Conservation (phyloP, 495 filamentous ascomycete genomes). For the Staphylotrichum tortipilum region DNA sequence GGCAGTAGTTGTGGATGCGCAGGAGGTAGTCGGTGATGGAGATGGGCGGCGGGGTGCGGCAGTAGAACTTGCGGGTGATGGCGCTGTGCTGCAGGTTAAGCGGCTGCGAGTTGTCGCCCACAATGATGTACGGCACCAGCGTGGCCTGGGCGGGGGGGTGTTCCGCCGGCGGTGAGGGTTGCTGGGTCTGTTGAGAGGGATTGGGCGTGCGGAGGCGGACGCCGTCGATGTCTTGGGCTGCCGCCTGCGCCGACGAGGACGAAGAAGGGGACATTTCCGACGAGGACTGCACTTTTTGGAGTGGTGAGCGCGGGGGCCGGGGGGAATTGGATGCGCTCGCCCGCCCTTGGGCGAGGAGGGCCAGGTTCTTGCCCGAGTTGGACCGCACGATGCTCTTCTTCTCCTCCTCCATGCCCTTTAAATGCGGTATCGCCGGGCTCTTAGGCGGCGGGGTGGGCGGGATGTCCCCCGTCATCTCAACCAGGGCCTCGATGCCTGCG, state of each 20-base stretch:
- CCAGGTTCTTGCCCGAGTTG: conserved; percentile 41
- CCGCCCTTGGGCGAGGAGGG: conserved; percentile 28
- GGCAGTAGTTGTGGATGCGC: conserved; percentile 82
- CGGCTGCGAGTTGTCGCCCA: conserved; percentile 54
- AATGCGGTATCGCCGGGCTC: conserved; percentile 51
- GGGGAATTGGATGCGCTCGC: conserved; percentile 16
- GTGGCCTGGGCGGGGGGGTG: conserved; percentile 5
- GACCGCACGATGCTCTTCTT: conserved; percentile 49
- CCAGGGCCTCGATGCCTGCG: conserved; percentile 62
- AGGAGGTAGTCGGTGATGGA: conserved; percentile 74
- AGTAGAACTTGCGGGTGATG: conserved; percentile 85
- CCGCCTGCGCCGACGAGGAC: conserved; percentile 4
- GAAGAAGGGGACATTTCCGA: too few species aligned
- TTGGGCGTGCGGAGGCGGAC: conserved; percentile 27
- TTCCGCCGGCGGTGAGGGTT: conserved; percentile 10
- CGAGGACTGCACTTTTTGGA: conserved; percentile 2
- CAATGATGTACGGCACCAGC: conserved; percentile 43
- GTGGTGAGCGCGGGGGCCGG: conserved; percentile 11
- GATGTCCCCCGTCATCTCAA: conserved; percentile 60
- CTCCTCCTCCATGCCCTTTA: conserved; percentile 48
- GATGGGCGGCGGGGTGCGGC: conserved; percentile 73
- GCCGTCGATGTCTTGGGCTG: conserved; percentile 33
- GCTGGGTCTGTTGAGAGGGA: not conserved
- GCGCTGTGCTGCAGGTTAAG: conserved; percentile 63
- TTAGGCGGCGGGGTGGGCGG: conserved; percentile 63